phyloP scores from a whole-genome alignment of 1,284 basidiomycete genomes.

The Hortiboletus rubellus region DNA sequence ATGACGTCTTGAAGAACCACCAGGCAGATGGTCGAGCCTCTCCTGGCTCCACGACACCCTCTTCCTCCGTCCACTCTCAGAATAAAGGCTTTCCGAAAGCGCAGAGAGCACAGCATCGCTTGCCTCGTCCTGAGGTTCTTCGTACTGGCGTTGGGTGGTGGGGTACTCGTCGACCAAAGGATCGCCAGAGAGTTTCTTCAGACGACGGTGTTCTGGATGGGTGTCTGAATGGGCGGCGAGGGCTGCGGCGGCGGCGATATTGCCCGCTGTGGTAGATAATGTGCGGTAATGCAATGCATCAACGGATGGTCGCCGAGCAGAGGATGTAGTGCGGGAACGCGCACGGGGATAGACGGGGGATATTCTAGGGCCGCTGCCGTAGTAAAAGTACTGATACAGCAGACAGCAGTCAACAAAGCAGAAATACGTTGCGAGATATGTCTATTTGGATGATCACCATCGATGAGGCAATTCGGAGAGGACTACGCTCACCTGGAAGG shows the following conservation, averaged over 20 bases:
- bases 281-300: slow-evolving; percentile 67
- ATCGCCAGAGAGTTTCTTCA: slow-evolving; percentile 20
- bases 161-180: slow-evolving; percentile 23
- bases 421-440: slow-evolving; percentile 86
- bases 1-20: slow-evolving; percentile 41
- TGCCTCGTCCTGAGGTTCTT: slow-evolving; percentile 49
- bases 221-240: slow-evolving; percentile 61
- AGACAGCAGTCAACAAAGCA: slow-evolving; percentile 76
- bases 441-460: slow-evolving; percentile 48
- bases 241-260: slow-evolving; percentile 66
- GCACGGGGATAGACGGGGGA: slow-evolving; percentile 39
- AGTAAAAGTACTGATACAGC: slow-evolving; percentile 79
- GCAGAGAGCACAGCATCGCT: slow-evolving; percentile 53
- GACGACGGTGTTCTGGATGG: slow-evolving; percentile 26
- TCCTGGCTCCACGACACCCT: slow-evolving; percentile 70
- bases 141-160: slow-evolving; percentile 8
- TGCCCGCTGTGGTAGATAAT: slow-evolving; percentile 63
- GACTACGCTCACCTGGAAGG: slow-evolving; percentile 75
- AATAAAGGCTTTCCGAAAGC: slow-evolving; percentile 70
- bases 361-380: slow-evolving; percentile 42
- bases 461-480: slow-evolving; percentile 1
- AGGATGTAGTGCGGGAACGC: slow-evolving; percentile 45
- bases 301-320: slow-evolving; percentile 45
- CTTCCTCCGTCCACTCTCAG: slow-evolving; percentile 59
- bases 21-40: slow-evolving; percentile 42